These are phyloP conservation scores for Trichoderma sp. DNA, from an alignment of 2,329 filamentous ascomycete species.

Conservation along the genomic window DNA sequence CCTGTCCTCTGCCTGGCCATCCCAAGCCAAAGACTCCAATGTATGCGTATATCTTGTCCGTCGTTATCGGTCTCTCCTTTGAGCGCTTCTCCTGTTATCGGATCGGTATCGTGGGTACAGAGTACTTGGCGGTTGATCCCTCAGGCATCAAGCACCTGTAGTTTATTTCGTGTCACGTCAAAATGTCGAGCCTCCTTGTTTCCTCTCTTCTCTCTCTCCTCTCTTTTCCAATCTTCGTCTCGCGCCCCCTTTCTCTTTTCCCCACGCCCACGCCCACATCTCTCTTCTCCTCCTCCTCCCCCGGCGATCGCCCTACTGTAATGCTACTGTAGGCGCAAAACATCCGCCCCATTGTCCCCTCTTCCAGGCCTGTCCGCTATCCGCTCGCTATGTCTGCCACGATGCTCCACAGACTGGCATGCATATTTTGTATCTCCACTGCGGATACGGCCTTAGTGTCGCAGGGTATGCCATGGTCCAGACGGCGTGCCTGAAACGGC, in stretches of 20 bases:
- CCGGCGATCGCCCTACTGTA: conserved; percentile 11
- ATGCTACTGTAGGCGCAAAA: neutral
- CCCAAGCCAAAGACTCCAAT: neutral
- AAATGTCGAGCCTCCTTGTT: neutral
- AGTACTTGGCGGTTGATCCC: neutral
- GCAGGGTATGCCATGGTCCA: neutral
- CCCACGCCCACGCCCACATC: conserved; percentile 13
- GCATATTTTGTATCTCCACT: conserved; percentile 4
- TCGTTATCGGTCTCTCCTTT: neutral
- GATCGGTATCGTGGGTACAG: neutral
- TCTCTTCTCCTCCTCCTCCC: neutral
- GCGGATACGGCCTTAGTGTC: conserved; percentile 4
- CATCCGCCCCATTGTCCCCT: conserved; percentile 3
- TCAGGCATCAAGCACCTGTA: neutral
- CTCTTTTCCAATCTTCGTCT: neutral
- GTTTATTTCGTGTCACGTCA: neutral
- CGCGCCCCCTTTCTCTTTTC: neutral
- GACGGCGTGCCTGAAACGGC: neutral
- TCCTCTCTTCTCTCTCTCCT: neutral
- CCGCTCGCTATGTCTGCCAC: conserved; percentile 7
- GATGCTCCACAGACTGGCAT: neutral
- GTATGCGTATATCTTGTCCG: neutral
- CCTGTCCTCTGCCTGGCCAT: neutral
- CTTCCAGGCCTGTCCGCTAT: conserved; percentile 15
- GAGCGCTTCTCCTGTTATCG: neutral